Evolutionary conservation across 257 asterid genomes (phyloP).

Genomic region (Forsythia suspensa): DNA sequence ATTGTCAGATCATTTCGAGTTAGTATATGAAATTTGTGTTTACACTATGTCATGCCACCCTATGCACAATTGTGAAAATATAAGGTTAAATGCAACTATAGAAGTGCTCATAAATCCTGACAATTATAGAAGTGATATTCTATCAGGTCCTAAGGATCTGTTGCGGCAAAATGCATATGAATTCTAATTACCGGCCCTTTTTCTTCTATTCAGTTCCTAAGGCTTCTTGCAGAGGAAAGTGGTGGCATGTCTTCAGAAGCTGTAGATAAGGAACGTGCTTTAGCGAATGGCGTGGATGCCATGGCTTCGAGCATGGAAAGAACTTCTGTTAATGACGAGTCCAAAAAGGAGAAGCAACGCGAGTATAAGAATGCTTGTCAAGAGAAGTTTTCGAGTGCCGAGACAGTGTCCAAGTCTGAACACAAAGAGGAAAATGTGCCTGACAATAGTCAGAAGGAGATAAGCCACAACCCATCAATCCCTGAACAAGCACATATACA

Average conservation of each 20-base stretch:
- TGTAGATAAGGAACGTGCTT: slow-evolving; percentile 56
- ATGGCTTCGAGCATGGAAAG: slow-evolving; percentile 70
- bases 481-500: slow-evolving; percentile 37
- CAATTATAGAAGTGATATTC: slow-evolving; percentile 5
- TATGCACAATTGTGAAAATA: neutral
- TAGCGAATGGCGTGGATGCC: slow-evolving; percentile 62
- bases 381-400: slow-evolving; percentile 58
- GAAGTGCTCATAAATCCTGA: neutral
- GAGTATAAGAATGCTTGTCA: slow-evolving; percentile 68
- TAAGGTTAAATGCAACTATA: neutral
- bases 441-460: slow-evolving; percentile 37
- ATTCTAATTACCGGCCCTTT: slow-evolving; percentile 22
- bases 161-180: slow-evolving; percentile 8
- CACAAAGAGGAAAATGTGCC: slow-evolving; percentile 30
- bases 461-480: slow-evolving; percentile 34
- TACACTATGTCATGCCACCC: neutral
- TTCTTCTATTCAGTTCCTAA: slow-evolving; percentile 53
- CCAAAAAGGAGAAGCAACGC: slow-evolving; percentile 64
- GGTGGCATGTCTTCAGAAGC: slow-evolving; percentile 48
- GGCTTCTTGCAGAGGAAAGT: slow-evolving; percentile 73
- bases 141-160: slow-evolving; percentile 6
- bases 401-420: slow-evolving; percentile 26
- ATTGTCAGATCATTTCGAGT: neutral
- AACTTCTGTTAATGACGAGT: slow-evolving; percentile 39
- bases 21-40: slow-evolving; percentile 2